A percentile compares a stretch with the other conserved stretches of the same genome.
These are phyloP conservation scores for Aspergillus affinis DNA, from an alignment of 495 filamentous ascomycete genomes.

Conservation along the genomic window DNA sequence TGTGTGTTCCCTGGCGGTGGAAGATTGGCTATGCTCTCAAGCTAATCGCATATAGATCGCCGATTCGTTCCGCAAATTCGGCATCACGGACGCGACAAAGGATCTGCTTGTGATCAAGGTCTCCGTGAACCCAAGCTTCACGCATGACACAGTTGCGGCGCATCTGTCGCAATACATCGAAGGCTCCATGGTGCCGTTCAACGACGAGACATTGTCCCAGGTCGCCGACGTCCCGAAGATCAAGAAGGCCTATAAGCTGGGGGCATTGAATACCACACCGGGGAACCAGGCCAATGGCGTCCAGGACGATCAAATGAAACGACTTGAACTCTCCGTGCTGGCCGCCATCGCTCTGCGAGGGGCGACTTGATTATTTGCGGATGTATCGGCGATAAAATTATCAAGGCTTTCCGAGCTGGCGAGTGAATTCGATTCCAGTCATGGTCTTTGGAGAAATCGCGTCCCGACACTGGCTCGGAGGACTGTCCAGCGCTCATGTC, in stretches of 20 bases:
- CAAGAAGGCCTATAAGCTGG: slow-evolving; percentile 81
- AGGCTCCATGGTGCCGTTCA: slow-evolving; percentile 60
- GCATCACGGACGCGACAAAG: slow-evolving; percentile 68
- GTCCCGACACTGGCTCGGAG: not conserved
- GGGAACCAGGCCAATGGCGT: slow-evolving; percentile 27
- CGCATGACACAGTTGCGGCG: slow-evolving; percentile 52
- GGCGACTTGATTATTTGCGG: slow-evolving; percentile 29
- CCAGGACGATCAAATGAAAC: slow-evolving; percentile 36
- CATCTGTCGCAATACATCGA: slow-evolving; percentile 65
- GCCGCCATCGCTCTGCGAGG: slow-evolving; percentile 74
- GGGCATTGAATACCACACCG: slow-evolving; percentile 42
- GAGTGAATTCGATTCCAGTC: not conserved
- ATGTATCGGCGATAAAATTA: not conserved
- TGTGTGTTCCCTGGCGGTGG: slow-evolving; percentile 43
- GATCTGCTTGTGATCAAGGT: slow-evolving; percentile 78
- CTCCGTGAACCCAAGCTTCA: slow-evolving; percentile 42
- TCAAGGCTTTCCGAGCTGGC: not conserved
- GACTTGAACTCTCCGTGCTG: slow-evolving; percentile 62
- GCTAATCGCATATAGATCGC: slow-evolving; percentile 65
- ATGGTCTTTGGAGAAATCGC: not conserved
- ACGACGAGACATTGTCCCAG: slow-evolving; percentile 57
- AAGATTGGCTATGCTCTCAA: not conserved
- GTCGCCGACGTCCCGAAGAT: slow-evolving; percentile 68
- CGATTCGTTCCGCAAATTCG: slow-evolving; percentile 85
- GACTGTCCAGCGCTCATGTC: not conserved